Evolutionary conservation across 495 filamentous ascomycete genomes (phyloP).

Genomic region (Podospora sp.): DNA sequence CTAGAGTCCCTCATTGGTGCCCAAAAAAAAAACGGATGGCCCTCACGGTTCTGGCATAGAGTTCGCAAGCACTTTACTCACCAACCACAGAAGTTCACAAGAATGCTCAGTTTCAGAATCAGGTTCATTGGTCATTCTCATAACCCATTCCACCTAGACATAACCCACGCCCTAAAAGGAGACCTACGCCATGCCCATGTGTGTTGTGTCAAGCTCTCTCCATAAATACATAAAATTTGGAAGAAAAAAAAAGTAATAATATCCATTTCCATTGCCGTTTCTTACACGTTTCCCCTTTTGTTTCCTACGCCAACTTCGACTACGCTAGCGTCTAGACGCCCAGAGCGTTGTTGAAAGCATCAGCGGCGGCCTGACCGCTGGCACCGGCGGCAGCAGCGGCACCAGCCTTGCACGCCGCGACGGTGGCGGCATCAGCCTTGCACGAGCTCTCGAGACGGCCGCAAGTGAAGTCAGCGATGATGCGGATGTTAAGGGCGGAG

Average conservation of each 20-base stretch:
- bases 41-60: no score
- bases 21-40: no score
- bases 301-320: neutral
- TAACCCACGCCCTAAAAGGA: neutral
- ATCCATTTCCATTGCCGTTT: conserved; percentile 5
- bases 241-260: conserved; percentile 3
- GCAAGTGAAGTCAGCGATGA: conserved; percentile 61
- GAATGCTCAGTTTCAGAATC: neutral
- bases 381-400: conserved; percentile 41
- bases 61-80: no score
- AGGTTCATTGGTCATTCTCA: neutral
- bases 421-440: conserved; percentile 49
- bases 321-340: conserved; percentile 31
- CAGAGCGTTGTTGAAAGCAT: conserved; percentile 58
- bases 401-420: conserved; percentile 51
- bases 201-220: conserved; percentile 2
- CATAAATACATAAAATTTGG: neutral
- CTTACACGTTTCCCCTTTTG: neutral
- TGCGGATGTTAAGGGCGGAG: conserved; percentile 56
- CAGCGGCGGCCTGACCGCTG: conserved; percentile 56
- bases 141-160: neutral
- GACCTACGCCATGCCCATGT: neutral
- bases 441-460: conserved; percentile 54
- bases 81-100: neutral
- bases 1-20: no score